A percentile compares a stretch with the other conserved stretches of the same genome.
Evolutionary conservation across 805 yeast genomes (phyloP).

Genomic region (Ogataea ganodermae): DNA sequence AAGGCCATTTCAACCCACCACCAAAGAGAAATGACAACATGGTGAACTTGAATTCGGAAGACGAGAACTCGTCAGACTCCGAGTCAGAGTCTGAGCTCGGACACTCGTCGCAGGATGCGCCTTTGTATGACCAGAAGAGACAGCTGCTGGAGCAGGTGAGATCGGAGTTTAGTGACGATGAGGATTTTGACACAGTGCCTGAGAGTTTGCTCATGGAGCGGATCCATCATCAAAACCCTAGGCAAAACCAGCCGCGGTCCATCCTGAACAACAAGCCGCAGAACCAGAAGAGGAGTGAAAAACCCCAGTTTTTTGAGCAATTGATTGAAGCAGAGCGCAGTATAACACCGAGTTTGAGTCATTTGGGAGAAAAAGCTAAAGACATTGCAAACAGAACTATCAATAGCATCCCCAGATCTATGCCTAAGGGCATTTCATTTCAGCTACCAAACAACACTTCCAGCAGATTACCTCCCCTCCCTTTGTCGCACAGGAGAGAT

Average conservation of each 20-base stretch:
- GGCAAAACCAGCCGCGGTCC: constrained; percentile 9
- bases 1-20: background rate
- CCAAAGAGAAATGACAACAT: constrained; percentile 7
- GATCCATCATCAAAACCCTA: constrained; percentile 7
- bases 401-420: constrained; percentile 24
- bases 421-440: constrained; percentile 27
- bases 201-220: constrained; percentile 32
- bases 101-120: constrained; percentile 8
- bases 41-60: constrained; percentile 31
- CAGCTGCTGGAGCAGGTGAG: constrained; percentile 23
- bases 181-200: constrained; percentile 30
- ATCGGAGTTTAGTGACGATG: constrained; percentile 30
- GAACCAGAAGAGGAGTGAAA: background rate
- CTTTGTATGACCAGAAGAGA: constrained; percentile 21
- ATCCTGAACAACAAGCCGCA: constrained; percentile 2
- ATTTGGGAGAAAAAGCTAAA: constrained; percentile 31
- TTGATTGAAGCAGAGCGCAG: constrained; percentile 23
- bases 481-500: constrained; percentile 17
- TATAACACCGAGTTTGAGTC: constrained; percentile 23
- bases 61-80: constrained; percentile 25
- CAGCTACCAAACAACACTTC: constrained; percentile 22
- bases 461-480: constrained; percentile 23
- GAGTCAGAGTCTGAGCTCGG: constrained; percentile 15
- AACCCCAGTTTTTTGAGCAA: constrained; percentile 20
- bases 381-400: constrained; percentile 30